A percentile compares a stretch with the other conserved stretches of the same genome.
Conservation (phyloP, 1,284 basidiomycete genomes). For the Earliella scabrosa region DNA sequence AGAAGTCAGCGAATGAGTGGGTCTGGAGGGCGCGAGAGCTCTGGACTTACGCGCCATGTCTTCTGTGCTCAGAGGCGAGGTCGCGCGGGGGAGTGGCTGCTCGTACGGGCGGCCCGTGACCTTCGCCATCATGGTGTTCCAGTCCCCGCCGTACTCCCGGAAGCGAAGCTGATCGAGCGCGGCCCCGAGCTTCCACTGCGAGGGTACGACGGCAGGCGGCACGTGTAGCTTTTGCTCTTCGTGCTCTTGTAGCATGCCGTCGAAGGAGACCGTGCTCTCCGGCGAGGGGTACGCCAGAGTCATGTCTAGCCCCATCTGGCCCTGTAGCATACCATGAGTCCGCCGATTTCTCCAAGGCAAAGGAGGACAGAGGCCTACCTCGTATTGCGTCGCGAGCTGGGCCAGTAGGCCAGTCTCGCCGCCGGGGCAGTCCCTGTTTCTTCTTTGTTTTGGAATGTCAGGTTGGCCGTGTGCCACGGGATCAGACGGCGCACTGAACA, state of each 20-base stretch:
- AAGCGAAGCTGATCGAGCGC: slow-evolving; percentile 15
- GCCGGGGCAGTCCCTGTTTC: slow-evolving; percentile 31
- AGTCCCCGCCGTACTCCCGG: slow-evolving; percentile 9
- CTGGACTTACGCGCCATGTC: slow-evolving; percentile 13
- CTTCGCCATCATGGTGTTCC: slow-evolving; percentile 1
- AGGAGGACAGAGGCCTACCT: slow-evolving; percentile 29
- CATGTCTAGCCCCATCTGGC: neutral
- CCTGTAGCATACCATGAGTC: slow-evolving; percentile 5
- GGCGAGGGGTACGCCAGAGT: neutral
- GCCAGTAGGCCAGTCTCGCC: slow-evolving; percentile 25
- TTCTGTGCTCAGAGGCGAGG: slow-evolving; percentile 11
- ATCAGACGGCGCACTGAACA: slow-evolving; percentile 5
- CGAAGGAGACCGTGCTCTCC: neutral
- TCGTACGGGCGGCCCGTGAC: slow-evolving; percentile 1
- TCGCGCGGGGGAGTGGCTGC: neutral
- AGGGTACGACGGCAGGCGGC: slow-evolving; percentile 8
- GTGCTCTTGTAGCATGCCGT: neutral
- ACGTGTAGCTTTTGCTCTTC: neutral
- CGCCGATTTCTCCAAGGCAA: slow-evolving; percentile 22
- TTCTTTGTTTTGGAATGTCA: slow-evolving; percentile 32
- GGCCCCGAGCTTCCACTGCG: slow-evolving; percentile 17
- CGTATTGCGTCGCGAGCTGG: slow-evolving; percentile 14
- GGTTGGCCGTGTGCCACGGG: slow-evolving; percentile 11
- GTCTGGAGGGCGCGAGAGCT: neutral
- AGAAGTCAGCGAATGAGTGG: neutral